phyloP scores from a whole-genome alignment of 148 eudicot genomes.

The Linanthus parryae region DNA sequence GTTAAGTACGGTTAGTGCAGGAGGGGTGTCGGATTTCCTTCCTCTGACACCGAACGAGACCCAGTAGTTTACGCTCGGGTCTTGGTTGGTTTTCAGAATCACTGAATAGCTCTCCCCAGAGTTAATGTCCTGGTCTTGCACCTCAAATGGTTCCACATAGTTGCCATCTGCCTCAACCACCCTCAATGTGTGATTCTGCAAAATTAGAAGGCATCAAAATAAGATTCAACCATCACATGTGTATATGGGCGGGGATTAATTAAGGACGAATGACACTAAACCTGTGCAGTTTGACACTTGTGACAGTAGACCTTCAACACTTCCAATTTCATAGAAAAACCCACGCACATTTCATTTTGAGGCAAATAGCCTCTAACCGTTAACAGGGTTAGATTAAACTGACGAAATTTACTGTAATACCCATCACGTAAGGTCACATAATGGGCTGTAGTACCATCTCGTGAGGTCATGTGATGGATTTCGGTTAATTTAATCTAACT shows the following conservation, averaged over 20 bases:
- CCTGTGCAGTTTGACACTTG: no score
- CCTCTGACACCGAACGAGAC: slow-evolving; percentile 63
- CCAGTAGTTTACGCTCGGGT: slow-evolving; percentile 65
- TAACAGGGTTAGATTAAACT: no score
- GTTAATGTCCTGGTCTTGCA: slow-evolving; percentile 67
- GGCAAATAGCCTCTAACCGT: no score
- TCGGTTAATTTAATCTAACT: no score
- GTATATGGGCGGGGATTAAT: no score
- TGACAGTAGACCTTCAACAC: no score
- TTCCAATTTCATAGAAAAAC: background rate
- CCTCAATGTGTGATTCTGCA: slow-evolving; percentile 64
- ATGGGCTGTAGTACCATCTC: no score
- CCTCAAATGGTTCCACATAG: slow-evolving; percentile 55
- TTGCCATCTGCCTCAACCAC: slow-evolving; percentile 92
- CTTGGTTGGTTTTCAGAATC: slow-evolving; percentile 55
- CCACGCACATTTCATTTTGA: background rate
- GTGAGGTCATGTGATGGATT: no score
- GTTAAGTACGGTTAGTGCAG: slow-evolving; percentile 56
- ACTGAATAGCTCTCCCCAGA: slow-evolving; percentile 91
- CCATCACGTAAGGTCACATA: no score
- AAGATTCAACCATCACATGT: no score
- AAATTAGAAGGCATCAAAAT: background rate
- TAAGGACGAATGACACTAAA: no score
- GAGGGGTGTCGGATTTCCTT: slow-evolving; percentile 60
- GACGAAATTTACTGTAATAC: no score